Conservation (phyloP, 306 rosid genomes). For the Acacia confusa region DNA sequence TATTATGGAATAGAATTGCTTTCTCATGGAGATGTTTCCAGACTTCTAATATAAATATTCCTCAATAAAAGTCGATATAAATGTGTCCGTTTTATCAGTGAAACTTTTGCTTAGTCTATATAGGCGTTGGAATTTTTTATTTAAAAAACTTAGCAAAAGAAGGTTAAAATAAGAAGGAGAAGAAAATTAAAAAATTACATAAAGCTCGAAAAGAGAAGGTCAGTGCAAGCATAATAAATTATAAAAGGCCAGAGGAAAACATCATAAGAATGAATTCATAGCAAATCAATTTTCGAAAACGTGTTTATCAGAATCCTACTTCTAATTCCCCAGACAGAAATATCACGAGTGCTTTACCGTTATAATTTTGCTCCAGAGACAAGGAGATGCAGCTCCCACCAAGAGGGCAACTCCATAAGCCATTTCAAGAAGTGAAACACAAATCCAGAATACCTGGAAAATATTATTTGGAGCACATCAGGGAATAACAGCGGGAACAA, state of each 20-base stretch:
- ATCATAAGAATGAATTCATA: neutral
- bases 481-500: neutral
- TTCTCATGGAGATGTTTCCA: constrained; percentile 8
- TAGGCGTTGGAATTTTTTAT: neutral
- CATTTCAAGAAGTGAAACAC: constrained; percentile 81
- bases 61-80: neutral
- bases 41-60: constrained; percentile 12
- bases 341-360: constrained; percentile 53
- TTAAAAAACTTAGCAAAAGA: neutral
- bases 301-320: neutral
- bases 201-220: neutral
- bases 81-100: neutral
- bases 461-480: constrained; percentile 29
- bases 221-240: neutral
- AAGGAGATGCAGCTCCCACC: constrained; percentile 74
- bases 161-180: neutral
- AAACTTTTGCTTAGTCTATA: neutral
- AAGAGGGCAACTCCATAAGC: constrained; percentile 77
- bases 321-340: neutral
- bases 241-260: constrained; percentile 3
- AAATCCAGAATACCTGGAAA: constrained; percentile 89
- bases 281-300: neutral
- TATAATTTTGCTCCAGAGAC: constrained; percentile 68
- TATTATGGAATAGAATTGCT: constrained; percentile 7
- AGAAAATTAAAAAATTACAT: neutral